Base-by-base conservation (phyloP, 805 yeast species). In the Candida silvicultrix region DNA sequence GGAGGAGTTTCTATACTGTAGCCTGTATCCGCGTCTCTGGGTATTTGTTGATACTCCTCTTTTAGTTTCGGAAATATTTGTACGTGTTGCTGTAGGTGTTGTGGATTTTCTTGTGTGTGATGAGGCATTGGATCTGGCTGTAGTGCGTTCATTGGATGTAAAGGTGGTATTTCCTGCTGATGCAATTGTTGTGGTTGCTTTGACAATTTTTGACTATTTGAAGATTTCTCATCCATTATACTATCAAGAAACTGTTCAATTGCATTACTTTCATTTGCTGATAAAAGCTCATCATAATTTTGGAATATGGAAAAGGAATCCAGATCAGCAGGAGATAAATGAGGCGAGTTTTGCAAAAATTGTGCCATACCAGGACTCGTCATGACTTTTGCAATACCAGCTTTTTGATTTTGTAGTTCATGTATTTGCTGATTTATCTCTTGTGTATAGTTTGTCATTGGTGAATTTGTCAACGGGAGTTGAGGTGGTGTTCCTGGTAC, bases 231-330 rank as follows among this genome's bases (percentile, higher is more conserved):
- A 38, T 58, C 59, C 19, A 60, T 57, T 22, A 60, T 58, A 42
- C 61, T 55, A 40, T 60, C 64, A 20, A 60, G 49, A 37, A 60
- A 58, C 23, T 56, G 55, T 38, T 60, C 64, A 20, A 60, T 37
- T 0, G 63, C 64, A 22, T 49, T 55, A 2, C 58, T 44, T 40
- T 60, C 64, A 48, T 58, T 55, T 4, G 46, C 57, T 2, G 63
- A 56, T 10, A 60, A 44, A 9, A 60, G 46, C 23, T 55, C 58
- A 18, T 55, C 52, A 38, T 49, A 44, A 32, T 53, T 48, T 1
- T 55, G 49, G 40, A 52, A 50, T 29, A 51, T 49, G 12, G 48
- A 47, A 3, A 51, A 39, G 5, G 49, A 41, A 14, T 55, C 62
- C 11, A 55, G 40, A 21, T 51, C 53, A 18, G 34, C 5, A 16